A percentile compares a stretch with the other conserved stretches of the same genome.
phyloP scores from a whole-genome alignment of 2,329 filamentous ascomycete genomes.

The Alternaria consortialis region DNA sequence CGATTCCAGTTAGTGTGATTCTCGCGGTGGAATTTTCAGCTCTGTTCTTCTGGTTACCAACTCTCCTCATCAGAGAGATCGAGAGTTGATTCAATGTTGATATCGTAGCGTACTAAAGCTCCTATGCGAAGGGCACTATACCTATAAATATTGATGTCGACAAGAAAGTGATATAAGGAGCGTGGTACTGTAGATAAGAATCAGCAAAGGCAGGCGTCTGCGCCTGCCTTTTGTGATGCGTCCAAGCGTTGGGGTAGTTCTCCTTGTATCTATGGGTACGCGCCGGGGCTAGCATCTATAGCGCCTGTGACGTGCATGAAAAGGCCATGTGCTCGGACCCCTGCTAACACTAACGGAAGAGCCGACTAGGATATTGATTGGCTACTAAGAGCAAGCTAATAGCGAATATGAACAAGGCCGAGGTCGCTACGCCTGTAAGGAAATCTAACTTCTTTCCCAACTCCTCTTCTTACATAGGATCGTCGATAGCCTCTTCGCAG shows the following conservation, averaged over 20 bases:
- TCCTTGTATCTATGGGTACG: conserved; percentile 12
- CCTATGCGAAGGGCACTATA: not conserved
- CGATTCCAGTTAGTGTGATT: not conserved
- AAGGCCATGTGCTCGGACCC: conserved; percentile 9
- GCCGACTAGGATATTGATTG: not conserved
- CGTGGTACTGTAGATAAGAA: not conserved
- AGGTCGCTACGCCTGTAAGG: conserved; percentile 10
- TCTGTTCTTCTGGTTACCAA: conserved; percentile 1
- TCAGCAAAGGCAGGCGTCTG: not conserved
- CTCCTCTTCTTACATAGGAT: conserved; percentile 4
- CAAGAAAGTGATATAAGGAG: not conserved
- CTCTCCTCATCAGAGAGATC: not conserved
- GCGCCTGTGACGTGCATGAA: conserved; percentile 26
- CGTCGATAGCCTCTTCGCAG: conserved; percentile 6
- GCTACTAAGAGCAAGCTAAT: conserved; percentile 7
- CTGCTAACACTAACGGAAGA: not conserved
- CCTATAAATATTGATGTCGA: not conserved
- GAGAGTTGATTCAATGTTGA: conserved; percentile 5
- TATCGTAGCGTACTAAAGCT: not conserved
- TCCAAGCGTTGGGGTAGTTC: not conserved
- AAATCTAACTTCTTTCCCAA: conserved; percentile 13
- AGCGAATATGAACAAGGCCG: conserved; percentile 8
- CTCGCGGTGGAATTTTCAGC: not conserved
- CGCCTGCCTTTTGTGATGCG: conserved; percentile 2
- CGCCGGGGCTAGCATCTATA: conserved; percentile 20